These are phyloP conservation scores for Aspergillus felis DNA, from an alignment of 2,329 filamentous ascomycete species.

Conservation along the genomic window DNA sequence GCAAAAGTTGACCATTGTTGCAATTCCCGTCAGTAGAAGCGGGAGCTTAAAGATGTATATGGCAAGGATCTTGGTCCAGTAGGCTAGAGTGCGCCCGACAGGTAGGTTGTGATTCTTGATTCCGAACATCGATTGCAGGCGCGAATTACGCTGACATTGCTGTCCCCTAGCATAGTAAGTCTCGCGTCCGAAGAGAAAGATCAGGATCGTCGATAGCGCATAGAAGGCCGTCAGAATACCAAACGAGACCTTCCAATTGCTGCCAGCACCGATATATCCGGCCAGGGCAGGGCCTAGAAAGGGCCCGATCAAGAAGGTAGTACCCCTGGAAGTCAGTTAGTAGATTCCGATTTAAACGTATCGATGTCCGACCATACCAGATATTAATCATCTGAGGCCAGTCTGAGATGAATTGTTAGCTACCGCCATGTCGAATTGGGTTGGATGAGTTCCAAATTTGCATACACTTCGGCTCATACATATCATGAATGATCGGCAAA, in stretches of 20 bases:
- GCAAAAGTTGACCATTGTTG: constrained; percentile 34
- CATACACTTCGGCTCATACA: constrained; percentile 29
- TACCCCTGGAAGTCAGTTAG: constrained; percentile 21
- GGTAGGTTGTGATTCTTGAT: constrained; percentile 28
- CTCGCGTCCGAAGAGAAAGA: constrained; percentile 33
- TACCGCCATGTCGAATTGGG: neutral
- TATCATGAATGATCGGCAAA: constrained; percentile 38
- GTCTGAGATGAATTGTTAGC: constrained; percentile 15
- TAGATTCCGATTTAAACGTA: too few species aligned
- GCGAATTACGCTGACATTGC: constrained; percentile 7
- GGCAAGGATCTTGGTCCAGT: constrained; percentile 21
- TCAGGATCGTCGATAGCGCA: constrained; percentile 29
- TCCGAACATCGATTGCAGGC: constrained; percentile 27
- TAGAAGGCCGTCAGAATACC: constrained; percentile 35
- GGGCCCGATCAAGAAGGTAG: constrained; percentile 35
- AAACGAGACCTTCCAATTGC: constrained; percentile 31
- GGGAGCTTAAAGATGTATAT: constrained; percentile 30
- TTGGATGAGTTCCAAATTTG: neutral
- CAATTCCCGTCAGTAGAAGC: constrained; percentile 27
- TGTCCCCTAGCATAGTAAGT: constrained; percentile 27
- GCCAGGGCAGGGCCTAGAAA: constrained; percentile 36
- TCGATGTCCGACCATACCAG: constrained; percentile 21
- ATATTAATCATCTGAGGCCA: constrained; percentile 39
- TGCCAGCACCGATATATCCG: constrained; percentile 34
- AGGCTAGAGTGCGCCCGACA: constrained; percentile 20